Base-by-base conservation (phyloP, 2,329 filamentous ascomycete species). In the Pestalotiopsis sp. region DNA sequence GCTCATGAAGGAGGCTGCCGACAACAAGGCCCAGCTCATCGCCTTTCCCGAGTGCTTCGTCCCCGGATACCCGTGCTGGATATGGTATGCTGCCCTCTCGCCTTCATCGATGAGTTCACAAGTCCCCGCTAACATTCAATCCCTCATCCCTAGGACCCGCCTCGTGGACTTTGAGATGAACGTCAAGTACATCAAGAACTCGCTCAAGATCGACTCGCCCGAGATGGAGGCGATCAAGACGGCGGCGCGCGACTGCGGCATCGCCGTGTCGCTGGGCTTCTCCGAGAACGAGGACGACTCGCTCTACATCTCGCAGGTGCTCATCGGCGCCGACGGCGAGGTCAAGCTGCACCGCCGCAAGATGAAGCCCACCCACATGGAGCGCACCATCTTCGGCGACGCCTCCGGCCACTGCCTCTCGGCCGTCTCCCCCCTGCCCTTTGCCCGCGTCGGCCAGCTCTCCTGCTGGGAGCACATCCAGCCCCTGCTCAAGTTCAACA, bases 301-400 rank as follows among this genome's bases (percentile, higher is more conserved):
- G 5, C 71, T 85, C 6, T 86, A 85, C 76, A 83, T 86, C 39
- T 75, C 83, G 0, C 84, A 86, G 70, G 79, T 78, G 3, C 78
- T 86, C 7, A 83, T 87, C 68, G 79, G 75, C 1, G 73, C 78
- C 0, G 74, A 81, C 25, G 84, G 84, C 1, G 77, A 82, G 31
- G 58, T 86, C 11, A 67, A 78, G 9, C 72, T 79, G 5, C 76
- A 81, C 59, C 80, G 84, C 5, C 79, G 83, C 23, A 87, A 88
- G 76, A 78, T 87, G 71, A 87, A 87, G 73, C 82, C 85, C 0
- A 87, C 84, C 0, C 84, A 87, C 66, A 83, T 87, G 78, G 85
- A 87, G 73, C 80, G 84, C 0, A 84, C 83, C 2, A 70, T 87
- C 17, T 88, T 83, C 38, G 85, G 85, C 1, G 85, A 87, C 52